These are phyloP conservation scores for Plasmodium inui DNA, from an alignment of 169 alveolate genomes.

Conservation along the genomic window DNA sequence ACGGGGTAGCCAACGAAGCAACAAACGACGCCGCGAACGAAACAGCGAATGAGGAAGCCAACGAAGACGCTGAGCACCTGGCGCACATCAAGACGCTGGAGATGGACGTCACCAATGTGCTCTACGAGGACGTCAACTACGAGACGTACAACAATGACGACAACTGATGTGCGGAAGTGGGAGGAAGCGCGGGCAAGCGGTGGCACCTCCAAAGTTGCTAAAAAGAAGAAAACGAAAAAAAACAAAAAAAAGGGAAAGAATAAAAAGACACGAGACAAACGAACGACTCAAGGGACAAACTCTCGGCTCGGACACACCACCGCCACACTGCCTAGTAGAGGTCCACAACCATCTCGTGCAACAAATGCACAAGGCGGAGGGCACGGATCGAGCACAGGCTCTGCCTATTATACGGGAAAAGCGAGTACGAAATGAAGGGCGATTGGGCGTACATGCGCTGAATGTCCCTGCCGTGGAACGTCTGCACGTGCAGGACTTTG, in stretches of 20 bases:
- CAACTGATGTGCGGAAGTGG: not conserved
- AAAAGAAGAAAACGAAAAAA: no score
- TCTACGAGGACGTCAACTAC: conserved; percentile 53
- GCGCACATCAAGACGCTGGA: conserved; percentile 40
- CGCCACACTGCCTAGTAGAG: not conserved
- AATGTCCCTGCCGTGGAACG: conserved; percentile 16
- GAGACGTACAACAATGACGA: conserved; percentile 63
- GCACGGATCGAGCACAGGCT: conserved; percentile 19
- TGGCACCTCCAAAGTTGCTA: not conserved
- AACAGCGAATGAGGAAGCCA: not conserved
- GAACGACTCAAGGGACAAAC: not conserved
- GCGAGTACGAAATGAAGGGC: conserved; percentile 32
- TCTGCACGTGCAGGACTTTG: conserved; percentile 21
- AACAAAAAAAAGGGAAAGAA: no score
- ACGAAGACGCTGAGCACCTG: not conserved
- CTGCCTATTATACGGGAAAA: conserved; percentile 12
- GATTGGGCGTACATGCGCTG: conserved; percentile 24
- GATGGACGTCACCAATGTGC: conserved; percentile 54
- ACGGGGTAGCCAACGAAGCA: not conserved
- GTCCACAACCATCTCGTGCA: conserved; percentile 31
- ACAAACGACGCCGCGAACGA: not conserved
- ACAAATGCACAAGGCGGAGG: conserved; percentile 23
- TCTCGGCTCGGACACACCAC: not conserved
- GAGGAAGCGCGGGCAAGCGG: not conserved
- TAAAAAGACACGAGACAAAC: not conserved